phyloP scores from a whole-genome alignment of 139 green algal species.

The Asterochloris sp. region DNA sequence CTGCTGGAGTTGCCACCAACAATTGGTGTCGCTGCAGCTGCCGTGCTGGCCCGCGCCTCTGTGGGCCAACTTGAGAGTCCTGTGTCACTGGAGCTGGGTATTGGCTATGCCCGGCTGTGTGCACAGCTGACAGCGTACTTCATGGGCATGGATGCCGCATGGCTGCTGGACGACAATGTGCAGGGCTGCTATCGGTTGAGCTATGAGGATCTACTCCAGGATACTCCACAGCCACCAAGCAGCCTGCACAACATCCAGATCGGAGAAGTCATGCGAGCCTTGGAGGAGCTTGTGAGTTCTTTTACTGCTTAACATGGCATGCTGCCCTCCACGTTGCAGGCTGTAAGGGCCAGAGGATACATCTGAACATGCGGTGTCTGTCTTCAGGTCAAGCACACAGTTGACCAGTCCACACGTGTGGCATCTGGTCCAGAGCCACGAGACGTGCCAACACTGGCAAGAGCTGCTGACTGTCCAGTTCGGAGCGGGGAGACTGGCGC shows the following conservation, averaged over 20 bases:
- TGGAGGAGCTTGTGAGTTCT: not conserved
- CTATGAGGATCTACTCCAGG: not conserved
- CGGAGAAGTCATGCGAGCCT: not conserved
- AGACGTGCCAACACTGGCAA: too few species aligned
- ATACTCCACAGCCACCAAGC: not conserved
- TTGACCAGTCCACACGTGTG: too few species aligned
- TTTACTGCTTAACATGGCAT: not conserved
- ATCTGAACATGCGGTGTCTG: not conserved
- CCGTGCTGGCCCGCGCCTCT: not conserved
- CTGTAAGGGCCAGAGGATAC: not conserved
- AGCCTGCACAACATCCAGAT: not conserved
- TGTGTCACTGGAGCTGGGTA: not conserved
- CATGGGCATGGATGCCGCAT: not conserved
- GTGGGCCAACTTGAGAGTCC: not conserved
- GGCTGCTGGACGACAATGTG: slow-evolving; percentile 20
- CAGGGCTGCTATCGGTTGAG: not conserved
- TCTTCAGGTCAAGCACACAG: not conserved
- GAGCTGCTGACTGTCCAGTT: too few species aligned
- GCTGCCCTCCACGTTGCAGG: not conserved
- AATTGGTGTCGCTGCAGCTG: not conserved
- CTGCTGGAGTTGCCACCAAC: slow-evolving; percentile 1
- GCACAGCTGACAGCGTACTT: not conserved
- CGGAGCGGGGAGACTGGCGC: too few species aligned
- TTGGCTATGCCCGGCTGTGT: slow-evolving; percentile 7
- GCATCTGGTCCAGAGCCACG: too few species aligned